Percentiles rank a stretch among this genome's conserved stretches.
Evolutionary conservation across 345 rosid genomes (phyloP).

Genomic region (Arabis alpina): DNA sequence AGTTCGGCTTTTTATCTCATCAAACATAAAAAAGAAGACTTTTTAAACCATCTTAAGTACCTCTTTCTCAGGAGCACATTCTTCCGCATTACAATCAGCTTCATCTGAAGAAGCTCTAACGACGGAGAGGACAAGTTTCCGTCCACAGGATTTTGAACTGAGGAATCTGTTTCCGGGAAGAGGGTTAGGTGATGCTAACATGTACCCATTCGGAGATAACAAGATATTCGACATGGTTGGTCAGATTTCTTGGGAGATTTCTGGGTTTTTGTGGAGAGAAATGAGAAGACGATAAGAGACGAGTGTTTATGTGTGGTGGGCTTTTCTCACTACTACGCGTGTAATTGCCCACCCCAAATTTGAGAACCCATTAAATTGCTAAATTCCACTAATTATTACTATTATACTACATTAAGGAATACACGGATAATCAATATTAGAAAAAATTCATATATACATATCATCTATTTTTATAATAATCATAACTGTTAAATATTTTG

Average conservation of each 20-base stretch:
- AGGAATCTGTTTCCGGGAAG: conserved; percentile 34
- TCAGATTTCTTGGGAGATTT: conserved; percentile 1
- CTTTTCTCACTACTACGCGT: conserved; percentile 38
- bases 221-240: conserved; percentile 65
- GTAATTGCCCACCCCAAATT: conserved; percentile 32
- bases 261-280: not conserved
- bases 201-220: conserved; percentile 60
- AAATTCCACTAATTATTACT: too few species aligned
- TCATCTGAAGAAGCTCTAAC: conserved; percentile 70
- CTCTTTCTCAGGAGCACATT: conserved; percentile 99
- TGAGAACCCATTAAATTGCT: too few species aligned
- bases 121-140: conserved; percentile 41
- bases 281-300: conserved; percentile 4
- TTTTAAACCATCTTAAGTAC: too few species aligned
- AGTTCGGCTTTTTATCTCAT: not conserved
- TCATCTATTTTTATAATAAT: too few species aligned
- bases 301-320: conserved; percentile 29
- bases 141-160: conserved; percentile 29
- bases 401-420: too few species aligned
- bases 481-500: too few species aligned
- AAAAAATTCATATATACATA: too few species aligned
- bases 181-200: conserved; percentile 56
- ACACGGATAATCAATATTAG: too few species aligned
- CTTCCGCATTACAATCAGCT: conserved; percentile 80
- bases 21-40: not conserved